Base-by-base conservation (phyloP, 1,284 basidiomycete species). In the Leccinum pachyderme region DNA sequence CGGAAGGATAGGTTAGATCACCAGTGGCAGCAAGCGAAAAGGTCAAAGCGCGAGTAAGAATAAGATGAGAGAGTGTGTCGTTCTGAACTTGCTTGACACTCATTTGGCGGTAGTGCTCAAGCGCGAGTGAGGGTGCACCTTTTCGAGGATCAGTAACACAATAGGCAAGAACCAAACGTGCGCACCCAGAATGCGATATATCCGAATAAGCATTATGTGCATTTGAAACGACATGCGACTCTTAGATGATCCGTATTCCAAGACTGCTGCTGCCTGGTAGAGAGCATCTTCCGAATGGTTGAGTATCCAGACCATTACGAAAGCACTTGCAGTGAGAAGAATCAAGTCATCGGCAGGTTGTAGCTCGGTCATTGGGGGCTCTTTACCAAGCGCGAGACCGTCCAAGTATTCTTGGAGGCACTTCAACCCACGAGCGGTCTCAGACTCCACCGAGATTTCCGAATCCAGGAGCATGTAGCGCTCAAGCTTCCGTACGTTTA, bases 281-380 rank as follows among this genome's bases (percentile, higher is more conserved):
- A 95, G 75, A 60, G 83, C 75, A n/a, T 72, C 70, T 50, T 83
- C 77, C 51, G 86, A 79, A 18, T 68, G 73, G 56, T 77, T 76
- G 44, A 83, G 65, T 45, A 74, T 75, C 83, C 87, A 93, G 18
- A 85, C 73, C 57, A 77, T 81, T 47, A 93, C 78, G 52, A 86
- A 78, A 2, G 81, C 80, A 63, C 88, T 88, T 1, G 79, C 87
- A 5, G 86, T 83, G 12, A 96, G 75, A 27, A 95, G 76, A 8
- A 81, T 87, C 29, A 95, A 78, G 63, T 95, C 94, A 64, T 96
- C 94, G 2, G 84, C 89, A 15, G 89, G 91, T 64, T 96, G 94
- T 46, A 94, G 77, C 63, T 96, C 93, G 0, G 90, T 91, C 4
- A 78, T 71, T 2, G 87, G 81, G 22, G 95, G 77, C 51, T 79